Conservation (phyloP, 116 monocot genomes). For the Cymodocea nodosa region DNA sequence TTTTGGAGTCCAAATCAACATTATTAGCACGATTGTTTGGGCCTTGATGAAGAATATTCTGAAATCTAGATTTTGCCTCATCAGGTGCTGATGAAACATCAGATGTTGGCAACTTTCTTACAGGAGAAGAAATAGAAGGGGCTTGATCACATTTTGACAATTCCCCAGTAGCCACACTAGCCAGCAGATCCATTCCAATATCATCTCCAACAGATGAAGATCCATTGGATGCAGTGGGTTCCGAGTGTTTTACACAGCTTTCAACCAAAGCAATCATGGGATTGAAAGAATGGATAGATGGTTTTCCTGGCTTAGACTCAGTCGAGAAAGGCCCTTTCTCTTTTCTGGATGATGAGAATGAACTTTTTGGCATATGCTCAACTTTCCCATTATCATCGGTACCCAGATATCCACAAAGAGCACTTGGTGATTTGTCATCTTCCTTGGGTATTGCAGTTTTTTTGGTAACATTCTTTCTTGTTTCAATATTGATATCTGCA, state of each 20-base stretch:
- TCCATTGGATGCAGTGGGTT: constrained; percentile 10
- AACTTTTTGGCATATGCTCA: constrained; percentile 16
- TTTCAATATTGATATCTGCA: constrained; percentile 27
- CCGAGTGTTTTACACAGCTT: constrained; percentile 44
- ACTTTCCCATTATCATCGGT: constrained; percentile 10
- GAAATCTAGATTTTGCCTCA: constrained; percentile 15
- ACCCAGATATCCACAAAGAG: constrained; percentile 10
- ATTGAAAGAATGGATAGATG: constrained; percentile 22
- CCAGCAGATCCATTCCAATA: constrained; percentile 62
- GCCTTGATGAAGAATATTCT: background rate
- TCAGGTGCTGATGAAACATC: constrained; percentile 10
- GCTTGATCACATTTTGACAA: constrained; percentile 47
- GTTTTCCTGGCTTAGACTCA: constrained; percentile 20
- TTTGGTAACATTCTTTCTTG: constrained; percentile 24
- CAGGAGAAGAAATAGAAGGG: constrained; percentile 38
- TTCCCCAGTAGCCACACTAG: constrained; percentile 80
- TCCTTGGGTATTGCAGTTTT: constrained; percentile 9
- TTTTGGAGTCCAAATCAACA: constrained; percentile 17
- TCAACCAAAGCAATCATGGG: constrained; percentile 65
- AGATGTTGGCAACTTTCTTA: constrained; percentile 13
- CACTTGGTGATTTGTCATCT: constrained; percentile 16
- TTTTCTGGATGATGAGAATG: constrained; percentile 25
- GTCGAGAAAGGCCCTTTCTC: constrained; percentile 15
- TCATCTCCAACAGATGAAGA: constrained; percentile 35
- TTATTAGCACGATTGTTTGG: constrained; percentile 1